Conservation (phyloP, 2,329 filamentous ascomycete genomes). For the Gnomoniopsis sp. region DNA sequence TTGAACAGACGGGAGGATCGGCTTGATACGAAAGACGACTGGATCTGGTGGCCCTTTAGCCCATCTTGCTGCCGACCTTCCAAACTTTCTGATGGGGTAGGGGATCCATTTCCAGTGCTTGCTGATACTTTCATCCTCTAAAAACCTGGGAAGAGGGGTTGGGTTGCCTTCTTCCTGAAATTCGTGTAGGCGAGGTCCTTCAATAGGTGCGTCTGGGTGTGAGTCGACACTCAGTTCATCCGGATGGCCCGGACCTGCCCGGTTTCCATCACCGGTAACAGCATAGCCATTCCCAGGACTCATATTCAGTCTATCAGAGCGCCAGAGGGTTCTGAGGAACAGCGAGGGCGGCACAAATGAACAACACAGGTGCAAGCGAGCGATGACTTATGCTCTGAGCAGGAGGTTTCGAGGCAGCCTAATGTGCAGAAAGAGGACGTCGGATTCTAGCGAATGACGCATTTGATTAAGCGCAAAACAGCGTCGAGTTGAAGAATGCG, state of each 20-base stretch:
- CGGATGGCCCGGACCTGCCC: slow-evolving; percentile 7
- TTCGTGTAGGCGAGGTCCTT: slow-evolving; percentile 37
- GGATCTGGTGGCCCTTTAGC: slow-evolving; percentile 53
- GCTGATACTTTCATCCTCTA: slow-evolving; percentile 51
- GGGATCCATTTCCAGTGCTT: slow-evolving; percentile 58
- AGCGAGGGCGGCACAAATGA: background rate
- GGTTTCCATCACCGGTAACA: slow-evolving; percentile 6
- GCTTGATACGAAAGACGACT: slow-evolving; percentile 48
- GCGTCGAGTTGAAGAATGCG: background rate
- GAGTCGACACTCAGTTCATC: background rate
- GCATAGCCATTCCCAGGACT: slow-evolving; percentile 10
- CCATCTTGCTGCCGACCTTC: slow-evolving; percentile 45
- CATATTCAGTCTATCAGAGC: slow-evolving; percentile 1
- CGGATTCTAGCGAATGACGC: background rate
- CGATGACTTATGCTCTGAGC: background rate
- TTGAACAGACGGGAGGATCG: slow-evolving; percentile 65
- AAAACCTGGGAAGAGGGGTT: slow-evolving; percentile 55
- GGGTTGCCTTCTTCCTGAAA: slow-evolving; percentile 42
- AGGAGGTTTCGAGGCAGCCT: background rate
- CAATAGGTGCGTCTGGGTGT: slow-evolving; percentile 28
- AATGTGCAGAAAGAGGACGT: background rate
- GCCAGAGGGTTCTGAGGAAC: background rate
- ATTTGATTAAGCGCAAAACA: background rate
- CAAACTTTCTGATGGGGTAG: slow-evolving; percentile 47
- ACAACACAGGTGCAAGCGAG: background rate